Evolutionary conservation across 2,329 filamentous ascomycete genomes (phyloP).

Genomic region (Verticillium nubilum): DNA sequence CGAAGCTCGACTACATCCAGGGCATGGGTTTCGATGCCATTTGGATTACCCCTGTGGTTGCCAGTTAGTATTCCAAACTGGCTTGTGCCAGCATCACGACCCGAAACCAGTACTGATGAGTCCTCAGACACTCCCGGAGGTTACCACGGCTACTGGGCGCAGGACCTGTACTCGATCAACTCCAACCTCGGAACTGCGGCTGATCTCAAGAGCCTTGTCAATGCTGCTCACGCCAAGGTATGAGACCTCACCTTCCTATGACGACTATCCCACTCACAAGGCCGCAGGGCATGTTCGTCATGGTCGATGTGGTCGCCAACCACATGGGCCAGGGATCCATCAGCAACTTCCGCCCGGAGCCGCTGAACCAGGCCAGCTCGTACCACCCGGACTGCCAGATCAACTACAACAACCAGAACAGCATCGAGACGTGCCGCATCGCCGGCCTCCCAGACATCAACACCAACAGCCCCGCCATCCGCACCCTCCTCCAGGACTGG

Average conservation of each 20-base stretch:
- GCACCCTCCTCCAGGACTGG: slow-evolving; percentile 51
- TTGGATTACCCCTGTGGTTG: slow-evolving; percentile 54
- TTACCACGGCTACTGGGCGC: slow-evolving; percentile 53
- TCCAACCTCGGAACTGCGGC: slow-evolving; percentile 50
- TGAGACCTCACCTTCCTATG: neutral
- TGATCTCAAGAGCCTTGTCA: slow-evolving; percentile 52
- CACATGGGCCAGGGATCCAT: slow-evolving; percentile 52
- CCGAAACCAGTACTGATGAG: neutral
- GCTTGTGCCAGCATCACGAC: too few species aligned
- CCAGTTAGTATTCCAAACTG: slow-evolving; percentile 23
- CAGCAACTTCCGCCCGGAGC: slow-evolving; percentile 28
- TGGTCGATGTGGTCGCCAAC: slow-evolving; percentile 58
- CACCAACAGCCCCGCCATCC: slow-evolving; percentile 45
- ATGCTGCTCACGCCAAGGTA: slow-evolving; percentile 52
- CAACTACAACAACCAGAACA: slow-evolving; percentile 46
- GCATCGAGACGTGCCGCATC: slow-evolving; percentile 46
- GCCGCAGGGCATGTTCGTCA: slow-evolving; percentile 37
- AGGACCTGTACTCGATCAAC: slow-evolving; percentile 48
- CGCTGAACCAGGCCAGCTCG: slow-evolving; percentile 46
- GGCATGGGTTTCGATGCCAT: slow-evolving; percentile 55
- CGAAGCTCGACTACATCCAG: slow-evolving; percentile 58
- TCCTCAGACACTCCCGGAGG: slow-evolving; percentile 28
- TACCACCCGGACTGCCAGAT: slow-evolving; percentile 57
- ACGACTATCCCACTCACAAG: neutral
- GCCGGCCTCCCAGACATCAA: slow-evolving; percentile 58